Evolutionary conservation across 768 basidiomycete species (phyloP), one percentile per base, ranked within the genome.

Genomic region (Hypholoma fasciculare): DNA sequence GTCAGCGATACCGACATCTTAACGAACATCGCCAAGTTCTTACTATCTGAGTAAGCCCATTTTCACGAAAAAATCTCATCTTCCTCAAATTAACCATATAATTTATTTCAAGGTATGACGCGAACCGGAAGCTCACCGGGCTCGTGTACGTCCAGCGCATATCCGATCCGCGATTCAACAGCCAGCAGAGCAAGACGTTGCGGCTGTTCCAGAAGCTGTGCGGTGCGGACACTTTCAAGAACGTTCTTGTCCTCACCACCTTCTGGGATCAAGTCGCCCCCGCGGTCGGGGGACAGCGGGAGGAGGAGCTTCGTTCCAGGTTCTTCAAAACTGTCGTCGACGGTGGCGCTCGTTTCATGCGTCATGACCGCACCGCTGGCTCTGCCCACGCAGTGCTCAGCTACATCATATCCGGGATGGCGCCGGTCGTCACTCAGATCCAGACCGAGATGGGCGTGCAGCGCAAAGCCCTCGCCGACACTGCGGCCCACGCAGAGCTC

Each of bases 181-280:
- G 76, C 27, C 71, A 69, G 2, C 72, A 76, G 34, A 74, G 63
- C 43, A 72, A 72, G 60, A 82, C 82, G 62, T 74, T 81, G 47
- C 71, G 69, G 36, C 72, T 82, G 66, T 82, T 82, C 66, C 71
- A 72, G 52, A 71, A 78, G 57, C 72, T 82, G 16, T 81, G 81
- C 62, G 80, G 80, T n/a, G 74, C 74, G 13, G 67, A 58, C 48
- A 71, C 72, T 2, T 74, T 82, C 53, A 69, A 71, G 30, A 78
- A 82, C 61, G 79, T 82, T 40, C 69, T 74, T 48, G 67, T 82
- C 57, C 74, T 77, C 54, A 82, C 81, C 61, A 81, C 71, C 49
- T 76, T 72, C 72, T 81, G 79, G 78, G 70, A 68, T 5, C 63
- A 67, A 43, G 76, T 77, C 46, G 63, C 67, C 56, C 66, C 61